Evolutionary conservation across 2,329 filamentous ascomycete genomes (phyloP).

Genomic region (Fusarium sp.): DNA sequence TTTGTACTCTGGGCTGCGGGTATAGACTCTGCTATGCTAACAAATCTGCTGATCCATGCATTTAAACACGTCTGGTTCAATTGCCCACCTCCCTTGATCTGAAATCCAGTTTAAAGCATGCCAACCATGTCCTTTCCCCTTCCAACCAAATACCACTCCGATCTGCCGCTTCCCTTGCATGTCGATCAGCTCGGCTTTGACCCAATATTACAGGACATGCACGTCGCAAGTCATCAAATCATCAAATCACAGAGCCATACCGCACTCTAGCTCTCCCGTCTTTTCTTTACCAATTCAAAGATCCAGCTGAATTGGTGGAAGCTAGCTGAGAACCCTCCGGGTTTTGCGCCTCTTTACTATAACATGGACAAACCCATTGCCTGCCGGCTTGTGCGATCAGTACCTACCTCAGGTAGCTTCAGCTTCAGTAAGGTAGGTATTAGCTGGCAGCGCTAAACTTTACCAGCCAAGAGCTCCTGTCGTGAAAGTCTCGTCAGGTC

Average conservation of each 20-base stretch:
- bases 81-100: neutral
- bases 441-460: constrained; percentile 17
- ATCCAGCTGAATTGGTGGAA: constrained; percentile 18
- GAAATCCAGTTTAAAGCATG: constrained; percentile 4
- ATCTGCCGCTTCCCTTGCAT: constrained; percentile 35
- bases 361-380: neutral
- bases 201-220: constrained; percentile 21
- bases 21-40: neutral
- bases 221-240: constrained; percentile 21
- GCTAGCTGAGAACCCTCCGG: constrained; percentile 5
- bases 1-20: too few relatives aligned
- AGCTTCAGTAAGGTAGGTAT: constrained; percentile 3
- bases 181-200: constrained; percentile 29
- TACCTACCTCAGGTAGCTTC: neutral
- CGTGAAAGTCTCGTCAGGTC: neutral
- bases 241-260: constrained; percentile 31
- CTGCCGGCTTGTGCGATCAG: neutral
- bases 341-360: neutral
- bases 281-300: constrained; percentile 5
- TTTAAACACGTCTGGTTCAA: neutral
- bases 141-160: constrained; percentile 11
- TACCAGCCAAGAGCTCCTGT: constrained; percentile 11
- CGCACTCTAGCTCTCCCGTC: constrained; percentile 4
- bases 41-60: neutral
- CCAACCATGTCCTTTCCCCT: constrained; percentile 8